Evolutionary conservation across 23 red algal genomes (phyloP), one percentile per base, ranked within the genome.

Genomic region (Porphyridium purpureum): DNA sequence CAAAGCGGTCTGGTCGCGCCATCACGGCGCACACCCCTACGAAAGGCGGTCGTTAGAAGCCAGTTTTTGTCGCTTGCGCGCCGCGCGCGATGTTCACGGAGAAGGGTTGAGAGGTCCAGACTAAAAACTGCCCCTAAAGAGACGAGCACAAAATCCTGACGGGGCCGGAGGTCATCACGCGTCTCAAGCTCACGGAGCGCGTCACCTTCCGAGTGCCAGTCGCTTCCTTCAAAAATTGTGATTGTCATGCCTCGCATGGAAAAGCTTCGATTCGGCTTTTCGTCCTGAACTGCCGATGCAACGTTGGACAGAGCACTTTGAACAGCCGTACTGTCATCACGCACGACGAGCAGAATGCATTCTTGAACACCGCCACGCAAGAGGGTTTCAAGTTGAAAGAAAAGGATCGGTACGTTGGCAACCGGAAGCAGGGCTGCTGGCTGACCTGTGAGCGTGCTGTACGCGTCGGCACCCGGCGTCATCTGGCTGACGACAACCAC

Each of bases 111-210:
- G 7, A 70, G 54, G 52, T 90, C 62, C 4, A 69, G 9, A 21
- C 65, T 77, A 29, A 67, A 90, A 6, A 90, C 62, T 1, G 70
- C 55, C 50, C 67, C 67, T 27, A 52, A 49, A 14, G 32, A 31
- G 9, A 90, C 58, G 4, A 90, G 33, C 20, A 90, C 46, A 50
- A 90, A 90, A 46, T 90, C 83, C 47, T 70, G 54, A 15, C 34
- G 51, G 2, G 83, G 83, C 49, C 83, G 59, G 8, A 69, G 32
- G 44, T 72, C 52, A 15, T 80, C 83, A n/a, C 62, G 67, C 30
- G 32, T 15, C 19, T 90, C 83, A 33, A 90, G 33, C 35, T 90
- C 72, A 15, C 65, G 21, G 49, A 72, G 47, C 8, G 60, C 71
- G 32, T 90, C 72, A 29, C 60, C 74, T 28, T 69, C 59, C 5